phyloP scores from a whole-genome alignment of 371 early-diverging fungal genomes.

The Encephalitozoon intestinalis region DNA sequence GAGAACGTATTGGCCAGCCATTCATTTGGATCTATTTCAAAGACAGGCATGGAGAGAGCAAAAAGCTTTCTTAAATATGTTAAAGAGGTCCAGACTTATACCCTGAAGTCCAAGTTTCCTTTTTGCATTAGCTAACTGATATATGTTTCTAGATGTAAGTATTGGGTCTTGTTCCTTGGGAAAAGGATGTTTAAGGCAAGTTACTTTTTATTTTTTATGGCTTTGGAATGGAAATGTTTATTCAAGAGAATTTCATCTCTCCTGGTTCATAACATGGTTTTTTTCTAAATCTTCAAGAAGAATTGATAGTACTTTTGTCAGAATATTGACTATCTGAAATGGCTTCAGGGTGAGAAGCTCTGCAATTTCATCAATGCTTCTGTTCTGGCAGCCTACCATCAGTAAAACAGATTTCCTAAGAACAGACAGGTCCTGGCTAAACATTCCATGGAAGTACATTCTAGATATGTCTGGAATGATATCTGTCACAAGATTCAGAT shows the following conservation, averaged over 20 bases:
- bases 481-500: conserved; percentile 13
- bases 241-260: background rate
- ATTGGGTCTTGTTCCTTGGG: background rate
- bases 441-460: conserved; percentile 16
- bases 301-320: conserved; percentile 10
- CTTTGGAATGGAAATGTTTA: background rate
- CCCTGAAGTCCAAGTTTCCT: background rate
- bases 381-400: conserved; percentile 28
- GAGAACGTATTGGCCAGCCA: background rate
- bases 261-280: background rate
- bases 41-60: background rate
- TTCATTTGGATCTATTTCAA: conserved; percentile 1
- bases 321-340: conserved; percentile 8
- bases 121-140: background rate
- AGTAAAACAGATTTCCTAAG: conserved; percentile 24
- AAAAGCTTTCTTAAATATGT: background rate
- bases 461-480: conserved; percentile 24
- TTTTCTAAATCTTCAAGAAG: background rate
- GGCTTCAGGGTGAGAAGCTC: conserved; percentile 6
- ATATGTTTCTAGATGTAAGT: no score
- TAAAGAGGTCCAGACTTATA: conserved; percentile 6
- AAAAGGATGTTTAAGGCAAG: background rate
- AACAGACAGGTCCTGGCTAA: background rate
- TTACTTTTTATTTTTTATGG: background rate
- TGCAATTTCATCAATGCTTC: conserved; percentile 13